Percentiles rank a stretch among this genome's conserved stretches.
These are phyloP conservation scores for Melastoma candidum DNA, from an alignment of 441 rosid genomes.

Conservation along the genomic window DNA sequence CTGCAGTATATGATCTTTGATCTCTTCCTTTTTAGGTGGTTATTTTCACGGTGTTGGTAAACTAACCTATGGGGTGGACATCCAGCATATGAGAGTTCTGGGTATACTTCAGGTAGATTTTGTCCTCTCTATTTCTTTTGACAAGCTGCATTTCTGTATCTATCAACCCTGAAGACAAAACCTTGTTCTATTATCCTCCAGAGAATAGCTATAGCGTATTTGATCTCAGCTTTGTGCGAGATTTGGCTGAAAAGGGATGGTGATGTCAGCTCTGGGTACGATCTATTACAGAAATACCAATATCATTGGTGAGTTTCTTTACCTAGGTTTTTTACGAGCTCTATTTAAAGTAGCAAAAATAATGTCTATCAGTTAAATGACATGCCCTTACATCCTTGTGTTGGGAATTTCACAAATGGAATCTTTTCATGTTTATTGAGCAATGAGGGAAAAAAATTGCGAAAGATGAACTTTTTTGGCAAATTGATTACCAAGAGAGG, in stretches of 20 bases:
- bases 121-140: background rate
- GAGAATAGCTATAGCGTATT: conserved; percentile 76
- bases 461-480: too few relatives aligned
- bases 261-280: conserved; percentile 29
- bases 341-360: too few relatives aligned
- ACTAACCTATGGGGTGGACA: conserved; percentile 58
- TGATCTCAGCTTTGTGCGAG: conserved; percentile 63
- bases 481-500: too few relatives aligned
- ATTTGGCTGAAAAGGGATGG: conserved; percentile 60
- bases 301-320: conserved; percentile 41
- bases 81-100: conserved; percentile 48
- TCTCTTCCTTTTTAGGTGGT: conserved; percentile 40
- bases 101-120: conserved; percentile 69
- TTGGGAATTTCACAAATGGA: too few relatives aligned
- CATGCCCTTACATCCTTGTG: too few relatives aligned
- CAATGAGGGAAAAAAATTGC: too few relatives aligned
- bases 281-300: conserved; percentile 37
- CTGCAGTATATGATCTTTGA: conserved; percentile 9
- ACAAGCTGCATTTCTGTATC: conserved; percentile 5
- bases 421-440: too few relatives aligned
- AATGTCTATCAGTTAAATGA: too few relatives aligned
- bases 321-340: background rate
- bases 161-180: background rate
- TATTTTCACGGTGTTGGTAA: conserved; percentile 59
- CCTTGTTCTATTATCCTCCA: conserved; percentile 16